Evolutionary conservation across 1,284 basidiomycete genomes (phyloP), one percentile per base, ranked within the genome.

Genomic region (Cryptococcus sp.): DNA sequence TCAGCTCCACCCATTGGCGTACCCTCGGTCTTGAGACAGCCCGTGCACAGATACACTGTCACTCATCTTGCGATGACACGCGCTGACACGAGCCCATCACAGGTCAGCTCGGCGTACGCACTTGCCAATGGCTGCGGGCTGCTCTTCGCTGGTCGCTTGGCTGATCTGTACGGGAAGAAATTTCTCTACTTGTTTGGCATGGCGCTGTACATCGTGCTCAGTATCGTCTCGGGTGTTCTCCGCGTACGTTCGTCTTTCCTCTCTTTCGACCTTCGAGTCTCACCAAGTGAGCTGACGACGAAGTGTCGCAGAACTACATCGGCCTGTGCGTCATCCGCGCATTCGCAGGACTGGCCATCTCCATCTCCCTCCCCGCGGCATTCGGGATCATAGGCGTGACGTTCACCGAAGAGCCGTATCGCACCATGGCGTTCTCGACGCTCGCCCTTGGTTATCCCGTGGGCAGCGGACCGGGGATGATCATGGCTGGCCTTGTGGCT

Each of bases 141-240:
- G n/a, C 71, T 79, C 27, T 69, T 79, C n/a, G 58, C 69, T 1
- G 79, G 79, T 10, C 71, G 72, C 7, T 58, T 80, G 53, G 75
- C 78, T 3, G 79, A 80, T 52, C 67, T 78, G 41, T 76, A 73
- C 46, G 78, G 78, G 1, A 65, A 75, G 38, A 68, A 71, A 48
- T 49, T 54, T 8, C 65, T 79, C 17, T 80, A 78, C 57, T 58
- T 79, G 35, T 47, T 62, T 13, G 78, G 78, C 17, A 52, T 70
- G 43, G 25, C 54, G 6, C 45, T 46, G 3, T 53, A 57, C 5
- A n/a, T 55, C 20, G 42, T 64, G 17, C 62, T 64, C 52, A 59
- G 52, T 43, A 46, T 69, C 40, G 23, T 63, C n/a, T 65, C 63
- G 6, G 67, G 62, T 17, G 57, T 58, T 10, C 46, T 64, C 23